Evolutionary conservation across 257 asterid species (phyloP).

Genomic region (Plectranthus barbatus): DNA sequence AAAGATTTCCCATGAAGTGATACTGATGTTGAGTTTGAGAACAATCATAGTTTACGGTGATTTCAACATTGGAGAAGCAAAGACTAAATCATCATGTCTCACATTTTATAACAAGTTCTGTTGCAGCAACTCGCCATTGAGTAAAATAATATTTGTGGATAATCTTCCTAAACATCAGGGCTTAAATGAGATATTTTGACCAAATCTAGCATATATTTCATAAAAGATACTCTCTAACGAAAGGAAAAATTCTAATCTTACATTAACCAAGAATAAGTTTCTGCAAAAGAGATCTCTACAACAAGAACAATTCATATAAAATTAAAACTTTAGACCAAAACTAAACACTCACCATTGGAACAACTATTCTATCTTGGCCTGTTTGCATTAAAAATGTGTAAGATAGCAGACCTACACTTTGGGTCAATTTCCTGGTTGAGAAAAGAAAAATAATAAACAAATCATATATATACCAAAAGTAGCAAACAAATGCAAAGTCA

Average conservation of each 20-base stretch:
- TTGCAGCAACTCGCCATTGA: background rate
- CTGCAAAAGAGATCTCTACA: constrained; percentile 3
- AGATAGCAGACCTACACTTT: constrained; percentile 87
- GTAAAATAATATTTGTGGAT: background rate
- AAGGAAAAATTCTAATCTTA: background rate
- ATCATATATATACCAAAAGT: background rate
- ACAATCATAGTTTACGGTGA: background rate
- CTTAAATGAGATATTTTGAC: background rate
- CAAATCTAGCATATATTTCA: background rate
- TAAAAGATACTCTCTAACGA: background rate
- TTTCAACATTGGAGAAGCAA: background rate
- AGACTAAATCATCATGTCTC: background rate
- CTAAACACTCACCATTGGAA: constrained; percentile 77
- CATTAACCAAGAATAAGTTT: background rate
- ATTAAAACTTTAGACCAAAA: constrained; percentile 17
- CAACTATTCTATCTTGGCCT: constrained; percentile 77
- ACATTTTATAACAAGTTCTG: background rate
- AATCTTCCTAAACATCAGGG: constrained; percentile 2
- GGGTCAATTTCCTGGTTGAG: constrained; percentile 63
- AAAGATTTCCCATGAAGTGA: background rate
- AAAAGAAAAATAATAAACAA: constrained; percentile 9
- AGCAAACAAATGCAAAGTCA: background rate
- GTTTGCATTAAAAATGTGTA: constrained; percentile 76
- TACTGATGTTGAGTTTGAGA: constrained; percentile 4
- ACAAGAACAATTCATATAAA: background rate